Conservation (phyloP, 1,139 yeast species). For the Lodderomyces oxycetoniae region DNA sequence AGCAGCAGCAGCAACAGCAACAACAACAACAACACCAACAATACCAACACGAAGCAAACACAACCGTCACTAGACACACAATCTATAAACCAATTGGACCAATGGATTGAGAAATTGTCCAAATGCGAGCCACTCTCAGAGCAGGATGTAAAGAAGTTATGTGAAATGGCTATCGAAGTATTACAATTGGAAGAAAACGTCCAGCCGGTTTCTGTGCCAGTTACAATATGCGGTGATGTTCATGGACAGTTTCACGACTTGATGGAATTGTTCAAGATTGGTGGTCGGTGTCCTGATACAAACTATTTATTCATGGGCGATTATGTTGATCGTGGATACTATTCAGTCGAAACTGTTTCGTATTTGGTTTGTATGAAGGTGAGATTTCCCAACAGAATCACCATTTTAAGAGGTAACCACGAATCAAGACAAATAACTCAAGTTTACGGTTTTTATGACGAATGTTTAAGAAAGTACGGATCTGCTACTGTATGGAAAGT, state of each 20-base stretch:
- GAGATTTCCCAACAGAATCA: constrained; percentile 88
- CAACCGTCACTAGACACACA: constrained; percentile 9
- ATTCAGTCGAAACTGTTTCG: constrained; percentile 87
- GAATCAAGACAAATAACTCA: constrained; percentile 96
- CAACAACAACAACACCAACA: constrained; percentile 4
- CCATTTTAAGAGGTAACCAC: constrained; percentile 93
- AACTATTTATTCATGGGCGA: constrained; percentile 89
- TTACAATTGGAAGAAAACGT: constrained; percentile 89
- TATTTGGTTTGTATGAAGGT: constrained; percentile 88
- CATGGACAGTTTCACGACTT: constrained; percentile 98
- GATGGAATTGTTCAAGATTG: constrained; percentile 81
- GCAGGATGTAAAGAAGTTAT: constrained; percentile 72
- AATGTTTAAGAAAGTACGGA: constrained; percentile 92
- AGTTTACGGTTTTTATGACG: constrained; percentile 97
- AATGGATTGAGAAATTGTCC: constrained; percentile 77
- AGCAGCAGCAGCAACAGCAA: not conserved
- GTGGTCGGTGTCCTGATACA: constrained; percentile 85
- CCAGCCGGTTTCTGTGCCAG: constrained; percentile 89
- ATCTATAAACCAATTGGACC: constrained; percentile 66
- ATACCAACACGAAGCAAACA: not conserved
- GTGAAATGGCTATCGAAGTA: constrained; percentile 88
- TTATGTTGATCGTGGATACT: constrained; percentile 95
- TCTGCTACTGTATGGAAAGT: constrained; percentile 90
- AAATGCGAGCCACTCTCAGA: constrained; percentile 84
- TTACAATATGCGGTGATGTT: constrained; percentile 96